These are phyloP conservation scores for Shiraia sp. DNA, from an alignment of 2,329 filamentous ascomycete species.

Conservation along the genomic window DNA sequence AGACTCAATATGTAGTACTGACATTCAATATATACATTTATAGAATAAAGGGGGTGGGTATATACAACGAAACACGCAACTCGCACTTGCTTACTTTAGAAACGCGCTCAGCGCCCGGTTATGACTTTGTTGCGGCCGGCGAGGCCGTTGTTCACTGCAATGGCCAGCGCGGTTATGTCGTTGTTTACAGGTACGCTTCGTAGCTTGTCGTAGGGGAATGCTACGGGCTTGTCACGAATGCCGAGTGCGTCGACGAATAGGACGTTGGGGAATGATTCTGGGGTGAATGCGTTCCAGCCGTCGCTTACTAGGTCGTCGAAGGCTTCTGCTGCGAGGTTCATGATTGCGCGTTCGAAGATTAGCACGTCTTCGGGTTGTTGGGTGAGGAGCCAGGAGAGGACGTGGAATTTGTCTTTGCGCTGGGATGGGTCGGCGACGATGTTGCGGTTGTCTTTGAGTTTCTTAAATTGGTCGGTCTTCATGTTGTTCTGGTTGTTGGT, in stretches of 20 bases:
- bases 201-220: slow-evolving; percentile 36
- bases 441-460: slow-evolving; percentile 38
- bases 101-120: slow-evolving; percentile 17
- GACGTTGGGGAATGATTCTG: slow-evolving; percentile 42
- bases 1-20: slow-evolving; percentile 2
- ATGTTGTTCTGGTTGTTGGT: slow-evolving; percentile 37
- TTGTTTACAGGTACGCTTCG: slow-evolving; percentile 22
- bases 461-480: slow-evolving; percentile 44
- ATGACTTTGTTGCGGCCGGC: slow-evolving; percentile 35
- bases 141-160: slow-evolving; percentile 43
- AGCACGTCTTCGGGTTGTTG: slow-evolving; percentile 40
- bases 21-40: background rate
- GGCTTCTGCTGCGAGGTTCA: slow-evolving; percentile 35
- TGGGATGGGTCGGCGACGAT: slow-evolving; percentile 21
- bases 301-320: slow-evolving; percentile 39
- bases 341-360: slow-evolving; percentile 37
- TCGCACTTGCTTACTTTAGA: too few relatives aligned
- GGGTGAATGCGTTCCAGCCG: slow-evolving; percentile 39
- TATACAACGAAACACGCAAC: background rate
- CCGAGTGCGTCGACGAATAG: slow-evolving; percentile 41
- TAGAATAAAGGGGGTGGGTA: background rate
- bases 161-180: slow-evolving; percentile 39
- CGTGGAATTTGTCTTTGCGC: slow-evolving; percentile 40
- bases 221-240: slow-evolving; percentile 35
- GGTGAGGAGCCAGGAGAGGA: slow-evolving; percentile 45